Percentiles rank a stretch among this genome's conserved stretches.
Evolutionary conservation across 495 filamentous ascomycete species (phyloP).

Genomic region (Daldinia vernicosa): DNA sequence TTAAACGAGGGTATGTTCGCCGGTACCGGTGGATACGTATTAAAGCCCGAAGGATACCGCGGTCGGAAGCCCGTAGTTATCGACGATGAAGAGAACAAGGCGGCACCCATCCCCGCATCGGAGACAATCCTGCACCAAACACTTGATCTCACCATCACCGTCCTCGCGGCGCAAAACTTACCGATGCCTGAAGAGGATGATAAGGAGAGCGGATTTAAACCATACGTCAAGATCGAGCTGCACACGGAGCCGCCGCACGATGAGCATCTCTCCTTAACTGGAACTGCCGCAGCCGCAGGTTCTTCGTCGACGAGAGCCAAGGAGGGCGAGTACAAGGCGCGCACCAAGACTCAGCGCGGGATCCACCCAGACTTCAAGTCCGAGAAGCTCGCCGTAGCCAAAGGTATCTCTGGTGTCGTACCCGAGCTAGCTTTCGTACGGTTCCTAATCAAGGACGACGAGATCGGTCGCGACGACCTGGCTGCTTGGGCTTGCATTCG

Average conservation of each 20-base stretch:
- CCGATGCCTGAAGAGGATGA: slow-evolving; percentile 63
- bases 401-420: slow-evolving; percentile 69
- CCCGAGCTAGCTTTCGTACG: slow-evolving; percentile 84
- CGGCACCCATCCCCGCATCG: slow-evolving; percentile 36
- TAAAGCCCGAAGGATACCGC: slow-evolving; percentile 74
- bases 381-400: slow-evolving; percentile 68
- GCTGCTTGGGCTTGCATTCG: slow-evolving; percentile 90
- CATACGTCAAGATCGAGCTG: slow-evolving; percentile 83
- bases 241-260: slow-evolving; percentile 75
- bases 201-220: slow-evolving; percentile 68
- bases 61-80: slow-evolving; percentile 30
- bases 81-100: slow-evolving; percentile 10
- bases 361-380: slow-evolving; percentile 74
- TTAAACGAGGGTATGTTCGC: slow-evolving; percentile 93
- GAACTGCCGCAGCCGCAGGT: slow-evolving; percentile 28
- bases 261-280: slow-evolving; percentile 35
- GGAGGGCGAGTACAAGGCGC: slow-evolving; percentile 73
- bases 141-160: slow-evolving; percentile 62
- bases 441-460: slow-evolving; percentile 86
- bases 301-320: slow-evolving; percentile 48
- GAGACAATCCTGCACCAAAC: slow-evolving; percentile 53
- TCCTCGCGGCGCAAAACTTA: slow-evolving; percentile 66
- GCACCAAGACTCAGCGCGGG: slow-evolving; percentile 68
- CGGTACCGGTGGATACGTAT: slow-evolving; percentile 79
- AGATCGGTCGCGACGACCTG: slow-evolving; percentile 75